A percentile compares a stretch with the other conserved stretches of the same genome.
Evolutionary conservation across 176 grass and related monocot genomes (phyloP).

Genomic region (Pharus latifolius): DNA sequence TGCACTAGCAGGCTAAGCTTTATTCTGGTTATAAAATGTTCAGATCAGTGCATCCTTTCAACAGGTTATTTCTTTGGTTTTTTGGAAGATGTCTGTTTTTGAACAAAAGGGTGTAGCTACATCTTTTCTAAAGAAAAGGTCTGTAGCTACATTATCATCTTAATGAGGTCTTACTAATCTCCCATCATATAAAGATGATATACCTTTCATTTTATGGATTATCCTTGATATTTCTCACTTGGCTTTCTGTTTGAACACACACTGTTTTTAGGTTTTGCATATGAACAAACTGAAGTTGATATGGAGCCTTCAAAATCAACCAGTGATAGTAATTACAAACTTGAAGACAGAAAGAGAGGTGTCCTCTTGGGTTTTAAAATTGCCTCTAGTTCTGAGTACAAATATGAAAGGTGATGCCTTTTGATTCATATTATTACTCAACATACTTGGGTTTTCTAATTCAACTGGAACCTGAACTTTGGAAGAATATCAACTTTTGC

Average conservation of each 20-base stretch:
- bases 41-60: neutral
- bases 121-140: too few relatives aligned
- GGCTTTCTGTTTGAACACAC: neutral
- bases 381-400: slow-evolving; percentile 69
- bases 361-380: slow-evolving; percentile 75
- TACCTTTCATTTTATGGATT: neutral
- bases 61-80: neutral
- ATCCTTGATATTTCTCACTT: slow-evolving; percentile 2
- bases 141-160: neutral
- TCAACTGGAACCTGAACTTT: neutral
- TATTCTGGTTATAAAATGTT: neutral
- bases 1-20: neutral
- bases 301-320: slow-evolving; percentile 53
- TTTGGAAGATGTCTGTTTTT: neutral
- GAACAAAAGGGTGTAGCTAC: neutral
- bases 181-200: neutral
- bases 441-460: neutral
- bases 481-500: neutral
- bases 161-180: slow-evolving; percentile 1
- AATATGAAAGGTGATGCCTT: slow-evolving; percentile 62
- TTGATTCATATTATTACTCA: neutral
- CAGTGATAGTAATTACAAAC: slow-evolving; percentile 40
- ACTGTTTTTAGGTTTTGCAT: slow-evolving; percentile 51
- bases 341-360: slow-evolving; percentile 59
- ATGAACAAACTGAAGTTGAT: slow-evolving; percentile 92